Evolutionary conservation across 768 basidiomycete genomes (phyloP).

Genomic region (Asterophora parasitica): DNA sequence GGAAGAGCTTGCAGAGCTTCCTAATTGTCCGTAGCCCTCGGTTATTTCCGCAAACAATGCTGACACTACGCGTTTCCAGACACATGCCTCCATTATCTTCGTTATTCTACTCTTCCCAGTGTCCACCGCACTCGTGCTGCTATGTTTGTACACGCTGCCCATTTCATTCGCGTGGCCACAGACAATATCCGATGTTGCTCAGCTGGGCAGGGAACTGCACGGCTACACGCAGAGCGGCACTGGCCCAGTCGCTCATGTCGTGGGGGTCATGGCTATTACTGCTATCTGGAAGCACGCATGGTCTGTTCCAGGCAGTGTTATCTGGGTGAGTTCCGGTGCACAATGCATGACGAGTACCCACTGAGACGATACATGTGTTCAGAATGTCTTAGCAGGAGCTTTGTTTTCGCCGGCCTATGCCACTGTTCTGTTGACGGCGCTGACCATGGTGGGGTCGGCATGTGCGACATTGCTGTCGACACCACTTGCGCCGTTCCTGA

Average conservation of each 20-base stretch:
- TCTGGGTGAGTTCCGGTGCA: slow-evolving; percentile 58
- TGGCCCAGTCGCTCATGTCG: slow-evolving; percentile 65
- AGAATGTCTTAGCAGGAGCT: slow-evolving; percentile 90
- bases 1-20: slow-evolving; percentile 20
- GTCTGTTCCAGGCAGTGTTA: slow-evolving; percentile 92
- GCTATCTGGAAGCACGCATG: slow-evolving; percentile 97
- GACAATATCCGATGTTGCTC: slow-evolving; percentile 69
- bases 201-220: slow-evolving; percentile 70
- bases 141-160: slow-evolving; percentile 75
- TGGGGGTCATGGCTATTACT: slow-evolving; percentile 76
- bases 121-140: slow-evolving; percentile 63
- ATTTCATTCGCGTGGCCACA: slow-evolving; percentile 74
- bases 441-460: slow-evolving; percentile 85
- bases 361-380: slow-evolving; percentile 12
- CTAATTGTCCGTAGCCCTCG: slow-evolving; percentile 26
- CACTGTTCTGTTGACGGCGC: slow-evolving; percentile 71
- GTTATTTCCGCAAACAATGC: slow-evolving; percentile 6
- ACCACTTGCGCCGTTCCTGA: slow-evolving; percentile 81
- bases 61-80: slow-evolving; percentile 12
- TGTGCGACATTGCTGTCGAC: slow-evolving; percentile 76
- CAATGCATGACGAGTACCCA: slow-evolving; percentile 7
- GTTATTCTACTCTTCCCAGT: slow-evolving; percentile 55
- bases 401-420: slow-evolving; percentile 81
- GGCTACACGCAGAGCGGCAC: slow-evolving; percentile 71
- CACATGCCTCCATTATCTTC: slow-evolving; percentile 18